phyloP scores from a whole-genome alignment of 2,329 filamentous ascomycete genomes.

The Arthroderma sp. region DNA sequence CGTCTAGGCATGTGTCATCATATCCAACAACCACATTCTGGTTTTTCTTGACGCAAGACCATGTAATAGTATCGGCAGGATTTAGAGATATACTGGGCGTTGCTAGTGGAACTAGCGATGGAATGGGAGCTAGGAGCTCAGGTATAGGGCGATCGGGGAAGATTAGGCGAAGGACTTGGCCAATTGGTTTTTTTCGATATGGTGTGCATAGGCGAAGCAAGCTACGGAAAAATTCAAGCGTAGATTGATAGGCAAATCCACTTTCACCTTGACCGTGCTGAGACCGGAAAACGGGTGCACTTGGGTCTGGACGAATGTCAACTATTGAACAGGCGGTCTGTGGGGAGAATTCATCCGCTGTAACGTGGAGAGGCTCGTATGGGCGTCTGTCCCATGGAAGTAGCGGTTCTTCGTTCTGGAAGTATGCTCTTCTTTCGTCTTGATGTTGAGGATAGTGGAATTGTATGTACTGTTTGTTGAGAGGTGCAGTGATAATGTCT shows the following conservation, averaged over 20 bases:
- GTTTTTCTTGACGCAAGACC: background rate
- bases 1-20: conserved; percentile 11
- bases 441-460: background rate
- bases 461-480: background rate
- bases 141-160: conserved; percentile 20
- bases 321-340: conserved; percentile 25
- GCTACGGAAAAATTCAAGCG: conserved; percentile 14
- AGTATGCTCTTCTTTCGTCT: background rate
- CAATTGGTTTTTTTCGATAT: conserved; percentile 13
- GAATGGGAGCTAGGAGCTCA: conserved; percentile 22
- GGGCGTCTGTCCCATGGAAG: conserved; percentile 57
- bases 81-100: background rate
- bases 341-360: conserved; percentile 54
- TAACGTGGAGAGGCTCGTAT: conserved; percentile 54
- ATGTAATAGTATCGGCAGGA: background rate
- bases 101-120: conserved; percentile 21
- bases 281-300: conserved; percentile 14
- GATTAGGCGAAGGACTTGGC: conserved; percentile 16
- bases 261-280: conserved; percentile 11
- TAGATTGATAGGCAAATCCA: conserved; percentile 13
- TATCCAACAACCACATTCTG: conserved; percentile 6
- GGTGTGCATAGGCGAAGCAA: conserved; percentile 15
- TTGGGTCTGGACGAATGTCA: conserved; percentile 22
- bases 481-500: background rate
- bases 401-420: conserved; percentile 28